These are phyloP conservation scores for Fusarium sp. DNA, from an alignment of 2,329 filamentous ascomycete species.

Conservation along the genomic window DNA sequence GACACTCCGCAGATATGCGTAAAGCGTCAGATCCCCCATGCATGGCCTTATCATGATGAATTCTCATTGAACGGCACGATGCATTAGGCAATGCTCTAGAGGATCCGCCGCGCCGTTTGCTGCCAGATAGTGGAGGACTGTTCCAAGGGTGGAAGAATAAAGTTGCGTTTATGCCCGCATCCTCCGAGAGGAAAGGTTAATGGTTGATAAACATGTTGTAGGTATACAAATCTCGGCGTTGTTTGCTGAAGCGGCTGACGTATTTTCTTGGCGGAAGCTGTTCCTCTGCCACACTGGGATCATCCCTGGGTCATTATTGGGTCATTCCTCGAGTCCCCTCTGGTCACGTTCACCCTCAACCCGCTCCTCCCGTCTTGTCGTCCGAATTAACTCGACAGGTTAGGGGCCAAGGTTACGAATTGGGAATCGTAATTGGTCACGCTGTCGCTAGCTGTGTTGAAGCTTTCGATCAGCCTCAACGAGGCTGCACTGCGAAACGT, in stretches of 20 bases:
- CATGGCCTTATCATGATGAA: slow-evolving; percentile 43
- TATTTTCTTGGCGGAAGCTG: slow-evolving; percentile 28
- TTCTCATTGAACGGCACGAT: slow-evolving; percentile 19
- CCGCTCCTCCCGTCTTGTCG: slow-evolving; percentile 6
- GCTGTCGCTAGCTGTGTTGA: slow-evolving; percentile 1
- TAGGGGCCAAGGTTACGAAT: slow-evolving; percentile 28
- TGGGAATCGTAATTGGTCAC: slow-evolving; percentile 38
- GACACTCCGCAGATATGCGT: slow-evolving; percentile 36
- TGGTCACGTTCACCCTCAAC: slow-evolving; percentile 25
- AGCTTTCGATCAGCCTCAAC: slow-evolving; percentile 5
- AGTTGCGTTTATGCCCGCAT: slow-evolving; percentile 1
- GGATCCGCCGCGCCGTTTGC: slow-evolving; percentile 13
- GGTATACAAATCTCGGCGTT: background rate
- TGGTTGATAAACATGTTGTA: slow-evolving; percentile 1
- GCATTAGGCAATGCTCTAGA: slow-evolving; percentile 23
- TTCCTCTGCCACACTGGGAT: slow-evolving; percentile 13
- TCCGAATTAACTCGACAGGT: slow-evolving; percentile 1
- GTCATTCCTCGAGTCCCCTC: slow-evolving; percentile 21
- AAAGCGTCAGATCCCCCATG: slow-evolving; percentile 42
- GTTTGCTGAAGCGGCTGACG: slow-evolving; percentile 8
- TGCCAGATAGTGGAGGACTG: slow-evolving; percentile 26
- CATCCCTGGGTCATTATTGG: slow-evolving; percentile 26
- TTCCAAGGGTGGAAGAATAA: slow-evolving; percentile 19
- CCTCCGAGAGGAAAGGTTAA: slow-evolving; percentile 1
- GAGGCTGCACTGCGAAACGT: background rate